These are phyloP conservation scores for Hemisphaericaspora xylofermentans DNA, from an alignment of 1,139 yeast genomes.

Conservation along the genomic window DNA sequence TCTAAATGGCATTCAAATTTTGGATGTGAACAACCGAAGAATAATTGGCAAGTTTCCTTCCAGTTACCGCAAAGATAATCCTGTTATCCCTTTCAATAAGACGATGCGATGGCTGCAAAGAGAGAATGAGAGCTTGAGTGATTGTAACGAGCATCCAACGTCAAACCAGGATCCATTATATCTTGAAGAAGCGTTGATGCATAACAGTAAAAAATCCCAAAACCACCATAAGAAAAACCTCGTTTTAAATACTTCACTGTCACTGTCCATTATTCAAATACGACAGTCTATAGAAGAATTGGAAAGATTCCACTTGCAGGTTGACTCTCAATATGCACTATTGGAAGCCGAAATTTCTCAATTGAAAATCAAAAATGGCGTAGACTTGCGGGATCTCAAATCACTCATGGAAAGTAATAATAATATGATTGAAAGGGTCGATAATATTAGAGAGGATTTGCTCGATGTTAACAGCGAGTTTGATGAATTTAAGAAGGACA, in stretches of 20 bases:
- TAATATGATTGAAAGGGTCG: conserved; percentile 8
- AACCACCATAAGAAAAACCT: not conserved
- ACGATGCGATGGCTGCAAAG: not conserved
- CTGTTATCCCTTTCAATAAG: not conserved
- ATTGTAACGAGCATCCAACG: conserved; percentile 13
- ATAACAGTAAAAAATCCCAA: not conserved
- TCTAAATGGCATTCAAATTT: conserved; percentile 6
- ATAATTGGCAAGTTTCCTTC: conserved; percentile 1
- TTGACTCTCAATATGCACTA: conserved; percentile 5
- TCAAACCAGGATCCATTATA: no score
- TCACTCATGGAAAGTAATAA: conserved; percentile 8
- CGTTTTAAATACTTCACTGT: not conserved
- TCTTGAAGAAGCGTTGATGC: not conserved
- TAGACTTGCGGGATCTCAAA: conserved; percentile 9
- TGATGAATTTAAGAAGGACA: conserved; percentile 1
- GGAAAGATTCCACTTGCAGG: conserved; percentile 6
- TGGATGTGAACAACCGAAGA: conserved; percentile 4
- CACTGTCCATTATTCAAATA: conserved; percentile 1
- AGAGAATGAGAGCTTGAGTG: conserved; percentile 9
- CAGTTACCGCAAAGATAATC: not conserved
- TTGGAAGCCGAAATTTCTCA: conserved; percentile 9
- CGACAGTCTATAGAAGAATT: conserved; percentile 7
- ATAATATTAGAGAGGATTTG: conserved; percentile 8
- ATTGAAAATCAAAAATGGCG: conserved; percentile 9
- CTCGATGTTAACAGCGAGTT: not conserved